Conservation (phyloP, 495 filamentous ascomycete genomes). For the Talaromyces stipitatus region DNA sequence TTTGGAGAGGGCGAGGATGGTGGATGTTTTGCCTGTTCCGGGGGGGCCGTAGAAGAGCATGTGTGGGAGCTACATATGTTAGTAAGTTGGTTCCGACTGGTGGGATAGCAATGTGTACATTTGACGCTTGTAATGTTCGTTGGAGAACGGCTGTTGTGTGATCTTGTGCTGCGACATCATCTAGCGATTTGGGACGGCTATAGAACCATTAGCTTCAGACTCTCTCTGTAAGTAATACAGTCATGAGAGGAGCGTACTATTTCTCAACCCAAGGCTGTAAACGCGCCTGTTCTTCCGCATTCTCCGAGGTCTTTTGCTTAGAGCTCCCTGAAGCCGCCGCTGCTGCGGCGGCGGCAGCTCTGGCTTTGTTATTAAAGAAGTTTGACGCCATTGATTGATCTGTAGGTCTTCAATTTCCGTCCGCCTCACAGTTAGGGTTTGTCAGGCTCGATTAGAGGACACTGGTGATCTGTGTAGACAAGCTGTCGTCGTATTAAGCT, state of each 20-base stretch:
- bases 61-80: constrained; percentile 65
- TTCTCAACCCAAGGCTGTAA: constrained; percentile 98
- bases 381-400: constrained; percentile 42
- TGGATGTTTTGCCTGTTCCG: constrained; percentile 97
- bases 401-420: neutral
- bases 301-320: constrained; percentile 45
- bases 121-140: constrained; percentile 88
- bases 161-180: constrained; percentile 95
- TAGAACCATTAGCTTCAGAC: constrained; percentile 3
- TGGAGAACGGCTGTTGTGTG: constrained; percentile 91
- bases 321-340: constrained; percentile 35
- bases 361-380: constrained; percentile 94
- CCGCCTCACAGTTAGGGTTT: rapidly evolving
- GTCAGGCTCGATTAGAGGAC: neutral
- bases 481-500: constrained; percentile 3
- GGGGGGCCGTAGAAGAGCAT: constrained; percentile 99
- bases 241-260: constrained; percentile 58
- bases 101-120: constrained; percentile 40
- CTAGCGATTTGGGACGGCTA: constrained; percentile 87
- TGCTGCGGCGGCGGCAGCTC: constrained; percentile 67
- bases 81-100: neutral
- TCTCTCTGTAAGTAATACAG: neutral
- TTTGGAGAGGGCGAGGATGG: constrained; percentile 91
- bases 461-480: neutral
- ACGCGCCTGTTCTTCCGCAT: constrained; percentile 54